Percentiles rank a stretch among this genome's conserved stretches.
phyloP scores from a whole-genome alignment of 352 stramenopile species.

The Phytophthora cactorum region DNA sequence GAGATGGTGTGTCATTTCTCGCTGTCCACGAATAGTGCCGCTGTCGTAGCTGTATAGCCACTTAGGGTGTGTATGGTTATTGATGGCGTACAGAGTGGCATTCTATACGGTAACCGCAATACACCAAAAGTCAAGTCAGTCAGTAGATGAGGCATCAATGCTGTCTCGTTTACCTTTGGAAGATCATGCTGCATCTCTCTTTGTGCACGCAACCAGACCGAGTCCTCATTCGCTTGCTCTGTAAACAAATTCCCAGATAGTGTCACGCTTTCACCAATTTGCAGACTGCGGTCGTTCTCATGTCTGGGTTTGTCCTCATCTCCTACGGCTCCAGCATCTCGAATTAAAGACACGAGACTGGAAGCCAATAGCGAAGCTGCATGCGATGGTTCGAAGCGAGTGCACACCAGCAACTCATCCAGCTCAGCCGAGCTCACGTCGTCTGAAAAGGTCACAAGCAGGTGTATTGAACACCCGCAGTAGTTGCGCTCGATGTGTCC shows the following conservation, averaged over 20 bases:
- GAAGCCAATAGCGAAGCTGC: background rate
- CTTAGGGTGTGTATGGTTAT: slow-evolving; percentile 32
- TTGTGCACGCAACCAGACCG: background rate
- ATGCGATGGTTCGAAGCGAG: background rate
- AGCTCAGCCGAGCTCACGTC: background rate
- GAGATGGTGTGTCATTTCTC: slow-evolving; percentile 42
- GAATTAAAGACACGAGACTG: background rate
- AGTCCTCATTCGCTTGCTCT: background rate
- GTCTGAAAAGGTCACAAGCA: background rate
- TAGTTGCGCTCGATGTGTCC: background rate
- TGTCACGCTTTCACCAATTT: background rate
- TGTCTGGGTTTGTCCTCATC: background rate
- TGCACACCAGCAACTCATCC: background rate
- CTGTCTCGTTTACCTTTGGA: background rate
- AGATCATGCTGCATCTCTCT: background rate
- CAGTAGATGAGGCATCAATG: background rate
- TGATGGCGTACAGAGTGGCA: slow-evolving; percentile 37
- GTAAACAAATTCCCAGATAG: background rate
- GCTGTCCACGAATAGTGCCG: slow-evolving; percentile 34
- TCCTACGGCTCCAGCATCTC: background rate
- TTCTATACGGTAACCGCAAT: slow-evolving; percentile 19
- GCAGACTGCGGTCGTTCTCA: background rate
- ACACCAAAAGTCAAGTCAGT: background rate
- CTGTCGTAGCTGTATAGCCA: slow-evolving; percentile 48
- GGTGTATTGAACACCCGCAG: background rate